A percentile compares a stretch with the other conserved stretches of the same genome.
phyloP scores from a whole-genome alignment of 495 filamentous ascomycete species.

The Lepidopterella palustris region DNA sequence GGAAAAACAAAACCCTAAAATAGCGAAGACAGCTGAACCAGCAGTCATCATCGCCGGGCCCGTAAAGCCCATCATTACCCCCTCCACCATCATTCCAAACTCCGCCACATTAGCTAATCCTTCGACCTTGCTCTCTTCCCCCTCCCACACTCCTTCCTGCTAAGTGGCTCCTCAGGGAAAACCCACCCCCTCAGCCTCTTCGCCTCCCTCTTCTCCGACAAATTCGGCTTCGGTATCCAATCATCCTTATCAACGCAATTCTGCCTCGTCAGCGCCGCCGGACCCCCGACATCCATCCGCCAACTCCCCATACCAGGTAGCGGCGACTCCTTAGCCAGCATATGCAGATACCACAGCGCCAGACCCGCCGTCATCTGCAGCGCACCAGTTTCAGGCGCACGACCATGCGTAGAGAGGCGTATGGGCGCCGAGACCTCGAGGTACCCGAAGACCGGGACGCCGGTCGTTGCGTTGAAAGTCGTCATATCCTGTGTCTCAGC shows the following conservation, averaged over 20 bases:
- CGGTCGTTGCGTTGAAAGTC: conserved; percentile 43
- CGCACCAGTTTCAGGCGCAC: conserved; percentile 33
- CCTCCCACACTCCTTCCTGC: conserved; percentile 44
- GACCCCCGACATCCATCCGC: conserved; percentile 72
- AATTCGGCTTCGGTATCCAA: conserved; percentile 82
- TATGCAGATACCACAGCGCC: conserved; percentile 72
- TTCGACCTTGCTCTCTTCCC: conserved; percentile 23
- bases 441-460: conserved; percentile 72
- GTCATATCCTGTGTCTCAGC: conserved; percentile 28
- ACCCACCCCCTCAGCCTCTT: conserved; percentile 81
- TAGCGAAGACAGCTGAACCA: background rate
- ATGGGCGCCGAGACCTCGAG: conserved; percentile 67
- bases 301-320: conserved; percentile 59
- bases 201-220: conserved; percentile 75
- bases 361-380: conserved; percentile 61
- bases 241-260: conserved; percentile 63
- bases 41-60: background rate
- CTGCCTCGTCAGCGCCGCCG: conserved; percentile 66
- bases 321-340: conserved; percentile 72
- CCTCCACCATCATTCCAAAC: background rate
- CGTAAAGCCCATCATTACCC: background rate
- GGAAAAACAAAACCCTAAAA: background rate
- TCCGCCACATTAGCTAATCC: too few species aligned
- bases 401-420: conserved; percentile 40
- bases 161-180: conserved; percentile 66